Evolutionary conservation across 2,329 filamentous ascomycete genomes (phyloP), one percentile per base, ranked within the genome.

Genomic region (Penicillium psychrosexuale): DNA sequence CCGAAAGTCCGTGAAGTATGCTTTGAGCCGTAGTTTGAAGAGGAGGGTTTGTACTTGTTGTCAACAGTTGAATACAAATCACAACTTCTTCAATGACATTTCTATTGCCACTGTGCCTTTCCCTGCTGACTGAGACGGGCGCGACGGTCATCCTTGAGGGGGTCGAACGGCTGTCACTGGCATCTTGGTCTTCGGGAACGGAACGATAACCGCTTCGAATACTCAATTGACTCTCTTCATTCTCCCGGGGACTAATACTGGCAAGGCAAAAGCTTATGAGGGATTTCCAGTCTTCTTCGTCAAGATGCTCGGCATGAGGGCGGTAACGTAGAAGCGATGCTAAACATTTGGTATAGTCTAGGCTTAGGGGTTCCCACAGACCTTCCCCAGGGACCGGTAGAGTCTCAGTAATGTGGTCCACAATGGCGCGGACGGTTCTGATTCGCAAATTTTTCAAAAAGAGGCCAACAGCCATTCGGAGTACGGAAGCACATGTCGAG

Each of bases 351-450:
- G 90, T 81, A 69, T 97, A 96, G 66, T 94, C 85, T 46, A 85
- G 80, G 24, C 86, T 76, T 5, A 99, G 78, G 12, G 88, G 86
- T 54, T 85, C 80, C 60, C 90, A 85, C 51, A 88, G 83, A 2
- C 78, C 80, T 13, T 84, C 84, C 51, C 85, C 82, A 1, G 80
- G 72, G 15, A 78, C 81, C 2, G 85, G 83, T 3, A 96, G 78
- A 17, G 85, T 84, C 61, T 96, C 86, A 3, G 84, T 86, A 57
- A 97, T 87, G 72, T 96, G 91, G 60, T 91, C 86, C 60, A 96
- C 79, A 15, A 97, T 77, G 6, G 88, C 84, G 63, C 87, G 82
- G n/a, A 93, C 79, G 0, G 91, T 93, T 70, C 91, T 95, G 56
- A 80, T 78, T 66, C 86, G 88, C 59, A 97, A 73, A 57, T 82